Evolutionary conservation across 2,329 filamentous ascomycete genomes (phyloP).

Genomic region (Aureobasidium mangrovei): DNA sequence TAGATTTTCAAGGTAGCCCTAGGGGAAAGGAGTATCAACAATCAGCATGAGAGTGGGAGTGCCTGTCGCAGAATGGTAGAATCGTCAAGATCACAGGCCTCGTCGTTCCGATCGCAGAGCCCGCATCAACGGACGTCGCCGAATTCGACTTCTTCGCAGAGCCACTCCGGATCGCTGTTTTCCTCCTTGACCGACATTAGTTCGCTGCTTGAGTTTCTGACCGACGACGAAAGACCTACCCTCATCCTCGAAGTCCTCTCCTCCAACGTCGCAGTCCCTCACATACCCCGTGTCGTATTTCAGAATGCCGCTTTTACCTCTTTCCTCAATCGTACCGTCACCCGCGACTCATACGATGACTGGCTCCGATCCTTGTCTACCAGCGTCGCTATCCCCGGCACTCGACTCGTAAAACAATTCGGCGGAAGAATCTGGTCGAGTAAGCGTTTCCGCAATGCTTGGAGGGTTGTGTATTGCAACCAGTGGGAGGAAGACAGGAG

Average conservation of each 20-base stretch:
- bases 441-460: constrained; percentile 9
- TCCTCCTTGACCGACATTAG: constrained; percentile 2
- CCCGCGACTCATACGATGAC: constrained; percentile 2
- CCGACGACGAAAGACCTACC: constrained; percentile 10
- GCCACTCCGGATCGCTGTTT: constrained; percentile 4
- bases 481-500: neutral
- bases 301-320: constrained; percentile 6
- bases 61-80: neutral
- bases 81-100: constrained; percentile 5
- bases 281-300: constrained; percentile 10
- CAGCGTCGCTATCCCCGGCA: neutral
- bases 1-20: no score
- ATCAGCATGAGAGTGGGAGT: no score
- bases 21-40: no score
- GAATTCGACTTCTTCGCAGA: constrained; percentile 5
- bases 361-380: constrained; percentile 6
- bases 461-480: constrained; percentile 8
- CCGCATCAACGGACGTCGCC: constrained; percentile 1
- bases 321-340: neutral
- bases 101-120: constrained; percentile 3
- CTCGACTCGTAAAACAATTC: neutral
- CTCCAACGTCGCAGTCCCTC: constrained; percentile 2
- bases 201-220: constrained; percentile 3
- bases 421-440: constrained; percentile 12
- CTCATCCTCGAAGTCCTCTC: constrained; percentile 4